Conservation (phyloP, 805 yeast species). For the Myxozyma geophila region DNA sequence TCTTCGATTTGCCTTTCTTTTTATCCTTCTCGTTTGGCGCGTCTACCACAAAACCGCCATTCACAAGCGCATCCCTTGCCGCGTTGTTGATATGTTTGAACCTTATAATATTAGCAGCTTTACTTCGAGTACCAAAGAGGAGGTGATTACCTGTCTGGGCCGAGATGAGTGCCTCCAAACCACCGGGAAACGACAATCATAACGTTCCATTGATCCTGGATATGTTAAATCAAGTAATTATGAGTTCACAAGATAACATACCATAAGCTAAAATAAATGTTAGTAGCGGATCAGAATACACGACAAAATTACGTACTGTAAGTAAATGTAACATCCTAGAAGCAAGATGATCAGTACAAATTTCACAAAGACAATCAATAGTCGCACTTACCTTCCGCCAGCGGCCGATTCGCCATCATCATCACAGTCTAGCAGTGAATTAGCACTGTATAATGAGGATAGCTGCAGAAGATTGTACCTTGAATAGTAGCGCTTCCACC, state of each 20-base stretch:
- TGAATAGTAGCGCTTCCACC: constrained; percentile 62
- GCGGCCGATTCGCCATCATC: constrained; percentile 99
- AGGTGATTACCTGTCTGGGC: constrained; percentile 64
- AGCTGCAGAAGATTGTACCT: constrained; percentile 22
- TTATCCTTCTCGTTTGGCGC: constrained; percentile 42
- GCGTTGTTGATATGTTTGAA: constrained; percentile 91
- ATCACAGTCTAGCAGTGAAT: constrained; percentile 67
- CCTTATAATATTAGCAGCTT: constrained; percentile 44
- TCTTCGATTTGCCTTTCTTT: constrained; percentile 37
- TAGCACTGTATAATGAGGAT: neutral
- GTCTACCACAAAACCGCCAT: constrained; percentile 56
- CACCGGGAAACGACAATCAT: constrained; percentile 87
- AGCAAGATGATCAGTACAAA: too few relatives aligned
- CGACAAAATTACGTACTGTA: constrained; percentile 31
- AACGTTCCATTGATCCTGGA: constrained; percentile 74
- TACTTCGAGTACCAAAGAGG: neutral
- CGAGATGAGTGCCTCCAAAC: constrained; percentile 91
- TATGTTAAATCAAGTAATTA: neutral
- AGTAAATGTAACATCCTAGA: constrained; percentile 37
- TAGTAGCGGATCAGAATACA: neutral
- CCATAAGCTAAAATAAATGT: constrained; percentile 28
- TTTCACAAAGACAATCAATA: too few relatives aligned
- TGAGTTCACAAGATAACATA: constrained; percentile 44
- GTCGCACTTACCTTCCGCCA: constrained; percentile 64
- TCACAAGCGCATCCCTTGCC: constrained; percentile 78